Conservation (phyloP, 495 filamentous ascomycete genomes). For the Penicillium psychrofluorescens region DNA sequence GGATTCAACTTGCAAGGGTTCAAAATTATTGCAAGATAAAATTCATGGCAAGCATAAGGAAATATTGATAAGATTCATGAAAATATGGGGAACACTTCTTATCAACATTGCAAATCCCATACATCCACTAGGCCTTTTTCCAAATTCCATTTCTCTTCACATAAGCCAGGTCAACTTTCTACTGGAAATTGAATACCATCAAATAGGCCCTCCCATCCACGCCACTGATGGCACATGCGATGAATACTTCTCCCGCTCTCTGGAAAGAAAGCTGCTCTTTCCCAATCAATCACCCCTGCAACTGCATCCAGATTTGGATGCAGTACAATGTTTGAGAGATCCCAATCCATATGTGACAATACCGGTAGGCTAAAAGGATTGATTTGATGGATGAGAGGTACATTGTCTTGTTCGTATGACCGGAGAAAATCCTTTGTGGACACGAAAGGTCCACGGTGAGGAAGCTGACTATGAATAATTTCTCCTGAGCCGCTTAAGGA, state of each 20-base stretch:
- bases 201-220: background rate
- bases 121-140: too few species aligned
- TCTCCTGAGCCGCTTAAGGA: background rate
- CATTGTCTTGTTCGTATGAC: background rate
- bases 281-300: background rate
- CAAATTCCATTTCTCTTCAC: too few species aligned
- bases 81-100: too few species aligned
- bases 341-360: slow-evolving; percentile 1
- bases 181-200: background rate
- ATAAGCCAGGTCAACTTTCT: too few species aligned
- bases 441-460: background rate
- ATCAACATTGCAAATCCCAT: too few species aligned
- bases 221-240: background rate
- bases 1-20: too few species aligned
- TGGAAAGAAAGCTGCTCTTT: slow-evolving; percentile 1
- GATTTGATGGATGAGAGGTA: slow-evolving; percentile 1
- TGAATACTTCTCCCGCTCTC: background rate
- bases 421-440: background rate
- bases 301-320: slow-evolving; percentile 1
- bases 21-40: too few species aligned
- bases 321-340: slow-evolving; percentile 1
- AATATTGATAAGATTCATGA: too few species aligned
- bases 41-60: too few species aligned
- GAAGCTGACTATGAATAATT: background rate
- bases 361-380: background rate